These are phyloP conservation scores for Helianthus tuberosus DNA, from an alignment of 129 eudicot species.

Conservation along the genomic window DNA sequence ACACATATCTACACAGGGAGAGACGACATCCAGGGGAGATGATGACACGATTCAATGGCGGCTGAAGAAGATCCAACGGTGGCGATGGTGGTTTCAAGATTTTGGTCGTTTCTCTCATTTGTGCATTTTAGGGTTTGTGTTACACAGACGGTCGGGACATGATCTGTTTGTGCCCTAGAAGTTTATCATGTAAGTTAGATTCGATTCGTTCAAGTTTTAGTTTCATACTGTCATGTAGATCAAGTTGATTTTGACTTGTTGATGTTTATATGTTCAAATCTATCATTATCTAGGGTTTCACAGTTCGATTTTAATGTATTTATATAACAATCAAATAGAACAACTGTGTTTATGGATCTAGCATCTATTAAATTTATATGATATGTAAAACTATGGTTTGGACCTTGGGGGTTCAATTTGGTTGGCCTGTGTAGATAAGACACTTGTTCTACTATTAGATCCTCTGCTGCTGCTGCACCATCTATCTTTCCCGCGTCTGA, in stretches of 20 bases:
- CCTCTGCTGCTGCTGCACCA: too few species aligned
- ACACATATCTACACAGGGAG: too few species aligned
- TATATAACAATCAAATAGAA: background rate
- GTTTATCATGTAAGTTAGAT: slow-evolving; percentile 14
- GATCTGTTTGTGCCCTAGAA: slow-evolving; percentile 22
- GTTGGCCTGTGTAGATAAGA: too few species aligned
- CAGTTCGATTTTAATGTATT: slow-evolving; percentile 6
- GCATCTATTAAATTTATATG: background rate
- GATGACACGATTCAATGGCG: too few species aligned
- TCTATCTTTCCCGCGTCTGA: slow-evolving; percentile 8
- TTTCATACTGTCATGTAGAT: background rate
- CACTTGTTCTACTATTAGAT: too few species aligned
- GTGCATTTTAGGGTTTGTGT: too few species aligned
- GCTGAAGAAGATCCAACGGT: too few species aligned
- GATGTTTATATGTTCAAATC: slow-evolving; percentile 6
- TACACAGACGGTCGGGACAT: background rate
- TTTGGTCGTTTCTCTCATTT: too few species aligned
- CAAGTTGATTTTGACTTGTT: slow-evolving; percentile 12
- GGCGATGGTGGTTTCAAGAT: too few species aligned
- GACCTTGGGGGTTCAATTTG: too few species aligned
- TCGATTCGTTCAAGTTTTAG: background rate
- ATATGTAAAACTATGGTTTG: too few species aligned
- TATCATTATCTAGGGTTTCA: background rate
- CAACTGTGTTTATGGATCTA: slow-evolving; percentile 21
- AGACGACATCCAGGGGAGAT: too few species aligned